Conservation (phyloP, 2,329 filamentous ascomycete genomes). For the Scorias spongiosa region DNA sequence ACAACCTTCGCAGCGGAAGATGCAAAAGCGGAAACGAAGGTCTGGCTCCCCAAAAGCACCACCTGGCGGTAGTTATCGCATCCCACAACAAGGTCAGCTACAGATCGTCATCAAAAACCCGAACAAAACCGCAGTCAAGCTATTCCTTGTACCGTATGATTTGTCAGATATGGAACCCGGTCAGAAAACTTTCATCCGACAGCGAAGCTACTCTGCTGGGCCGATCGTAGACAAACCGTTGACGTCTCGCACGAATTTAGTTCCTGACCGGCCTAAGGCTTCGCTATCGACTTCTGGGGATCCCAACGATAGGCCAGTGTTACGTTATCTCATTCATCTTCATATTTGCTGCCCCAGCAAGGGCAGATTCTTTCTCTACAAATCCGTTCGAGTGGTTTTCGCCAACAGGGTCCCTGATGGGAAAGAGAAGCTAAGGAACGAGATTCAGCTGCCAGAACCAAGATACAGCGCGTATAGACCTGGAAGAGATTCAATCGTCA, state of each 20-base stretch:
- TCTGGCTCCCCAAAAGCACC: conserved; percentile 47
- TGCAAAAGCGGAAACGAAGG: conserved; percentile 43
- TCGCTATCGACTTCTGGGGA: conserved; percentile 34
- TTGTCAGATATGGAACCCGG: conserved; percentile 82
- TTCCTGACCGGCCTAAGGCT: conserved; percentile 40
- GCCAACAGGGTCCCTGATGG: conserved; percentile 92
- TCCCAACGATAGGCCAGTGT: conserved; percentile 49
- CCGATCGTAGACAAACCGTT: conserved; percentile 62
- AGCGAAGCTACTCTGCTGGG: conserved; percentile 81
- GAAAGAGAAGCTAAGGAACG: conserved; percentile 81
- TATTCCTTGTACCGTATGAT: conserved; percentile 90
- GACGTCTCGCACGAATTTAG: conserved; percentile 29
- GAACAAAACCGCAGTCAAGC: conserved; percentile 93
- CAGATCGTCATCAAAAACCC: conserved; percentile 98
- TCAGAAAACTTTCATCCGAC: conserved; percentile 89
- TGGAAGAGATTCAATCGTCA: conserved; percentile 24
- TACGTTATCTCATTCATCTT: conserved; percentile 82
- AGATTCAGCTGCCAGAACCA: conserved; percentile 78
- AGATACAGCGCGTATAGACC: conserved; percentile 75
- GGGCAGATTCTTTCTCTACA: conserved; percentile 79
- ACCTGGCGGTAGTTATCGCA: conserved; percentile 80
- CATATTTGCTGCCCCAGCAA: conserved; percentile 81
- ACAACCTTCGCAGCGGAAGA: conserved; percentile 11
- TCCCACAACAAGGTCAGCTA: conserved; percentile 82
- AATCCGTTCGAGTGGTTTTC: conserved; percentile 85